Percentiles rank a stretch among this genome's conserved stretches.
Evolutionary conservation across 2,329 filamentous ascomycete species (phyloP).

Genomic region (Ceratocystis diversiconidia): DNA sequence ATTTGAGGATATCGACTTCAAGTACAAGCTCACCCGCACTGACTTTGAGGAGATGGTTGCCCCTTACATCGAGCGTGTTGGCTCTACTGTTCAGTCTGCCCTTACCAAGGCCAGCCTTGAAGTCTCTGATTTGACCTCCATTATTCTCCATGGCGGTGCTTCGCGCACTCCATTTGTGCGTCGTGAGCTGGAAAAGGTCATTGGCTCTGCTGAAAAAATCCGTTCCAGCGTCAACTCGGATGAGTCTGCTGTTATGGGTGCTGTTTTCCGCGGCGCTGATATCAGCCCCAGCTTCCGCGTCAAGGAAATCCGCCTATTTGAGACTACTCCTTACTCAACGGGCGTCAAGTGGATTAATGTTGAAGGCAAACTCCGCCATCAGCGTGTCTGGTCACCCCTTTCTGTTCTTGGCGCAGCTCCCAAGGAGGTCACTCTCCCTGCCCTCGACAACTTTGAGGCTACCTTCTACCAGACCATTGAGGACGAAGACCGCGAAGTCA

Average conservation of each 20-base stretch:
- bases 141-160: constrained; percentile 86
- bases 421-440: constrained; percentile 79
- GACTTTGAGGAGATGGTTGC: constrained; percentile 70
- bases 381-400: constrained; percentile 68
- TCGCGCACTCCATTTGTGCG: constrained; percentile 90
- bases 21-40: constrained; percentile 68
- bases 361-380: constrained; percentile 56
- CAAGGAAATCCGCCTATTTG: constrained; percentile 83
- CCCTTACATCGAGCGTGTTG: constrained; percentile 53
- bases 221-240: constrained; percentile 93
- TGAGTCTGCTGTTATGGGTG: constrained; percentile 90
- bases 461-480: constrained; percentile 62
- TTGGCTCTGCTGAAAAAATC: constrained; percentile 62
- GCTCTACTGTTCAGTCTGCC: constrained; percentile 55
- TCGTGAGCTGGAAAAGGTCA: constrained; percentile 64
- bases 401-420: constrained; percentile 58
- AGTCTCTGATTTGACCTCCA: constrained; percentile 64
- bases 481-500: constrained; percentile 44
- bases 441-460: constrained; percentile 67
- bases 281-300: constrained; percentile 93
- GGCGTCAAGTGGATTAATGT: constrained; percentile 60
- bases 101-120: constrained; percentile 59
- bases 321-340: constrained; percentile 58
- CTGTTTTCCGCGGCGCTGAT: constrained; percentile 82
- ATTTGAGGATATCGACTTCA: constrained; percentile 85